Evolutionary conservation across 176 grass and related monocot species (phyloP), one percentile per base, ranked within the genome.

Genomic region (Bothriochloa decipiens): DNA sequence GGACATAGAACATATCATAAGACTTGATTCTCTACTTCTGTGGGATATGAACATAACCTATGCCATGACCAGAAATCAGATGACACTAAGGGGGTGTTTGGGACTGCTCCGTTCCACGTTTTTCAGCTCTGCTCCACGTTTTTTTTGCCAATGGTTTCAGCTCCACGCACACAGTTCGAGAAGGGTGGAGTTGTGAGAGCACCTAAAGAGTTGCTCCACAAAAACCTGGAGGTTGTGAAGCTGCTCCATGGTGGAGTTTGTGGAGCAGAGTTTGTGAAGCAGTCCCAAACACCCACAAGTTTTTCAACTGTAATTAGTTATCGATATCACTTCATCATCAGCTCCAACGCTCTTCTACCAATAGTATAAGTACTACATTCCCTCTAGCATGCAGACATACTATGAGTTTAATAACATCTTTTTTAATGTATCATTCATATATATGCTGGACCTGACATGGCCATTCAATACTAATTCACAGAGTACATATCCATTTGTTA

Each of bases 371-470:
- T 33, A n/a, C 43, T 27, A 73, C 22, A 29, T 47, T 70, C 16
- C 42, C 3, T 65, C 84, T 27, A 64, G 28, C 69, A 18, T 20
- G 42, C 47, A 77, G 26, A n/a, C 50, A 70, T 3, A 22, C 7
- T 18, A 80, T 69, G 68, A 40, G 39, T 64, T 73, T 50, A 32
- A 80, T 50, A 86, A 46, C 53, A 49, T 80, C 42, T 7, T 20
- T 74, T 72, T 65, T 28, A 7, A 86, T 53, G 46, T 33, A 42
- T 29, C n/a, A 22, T 23, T 74, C 85, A 52, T 86, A 67, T 55
- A 52, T 86, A 67, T 55, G 22, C 16, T 52, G 69, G 16, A 71
- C 22, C 52, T 63, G 74, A 82, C 41, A 78, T 78, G 63, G 23
- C 12, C 23, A 72, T 74, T 58, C 28, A 17, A 60, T 36, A 33